Evolutionary conservation across 1,139 yeast genomes (phyloP).

Genomic region (Suhomyces taliae): DNA sequence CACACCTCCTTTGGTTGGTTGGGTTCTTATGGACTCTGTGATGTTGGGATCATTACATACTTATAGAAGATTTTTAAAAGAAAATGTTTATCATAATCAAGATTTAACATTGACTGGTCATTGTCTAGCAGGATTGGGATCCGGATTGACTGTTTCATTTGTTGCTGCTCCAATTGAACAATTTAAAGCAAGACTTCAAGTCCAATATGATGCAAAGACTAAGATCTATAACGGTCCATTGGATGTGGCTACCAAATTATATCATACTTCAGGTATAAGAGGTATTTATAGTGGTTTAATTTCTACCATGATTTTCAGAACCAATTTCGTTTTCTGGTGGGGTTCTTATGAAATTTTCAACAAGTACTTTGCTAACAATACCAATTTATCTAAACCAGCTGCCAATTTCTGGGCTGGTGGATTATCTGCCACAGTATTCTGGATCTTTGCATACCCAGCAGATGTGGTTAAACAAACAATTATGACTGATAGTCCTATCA

Average conservation of each 20-base stretch:
- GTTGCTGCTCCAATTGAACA: slow-evolving; percentile 94
- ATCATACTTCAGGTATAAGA: slow-evolving; percentile 60
- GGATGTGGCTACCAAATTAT: slow-evolving; percentile 60
- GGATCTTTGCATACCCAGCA: slow-evolving; percentile 88
- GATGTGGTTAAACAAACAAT: slow-evolving; percentile 89
- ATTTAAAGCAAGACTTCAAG: slow-evolving; percentile 84
- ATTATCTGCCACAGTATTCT: slow-evolving; percentile 77
- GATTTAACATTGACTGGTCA: slow-evolving; percentile 72
- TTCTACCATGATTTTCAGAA: slow-evolving; percentile 86
- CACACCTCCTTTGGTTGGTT: slow-evolving; percentile 88
- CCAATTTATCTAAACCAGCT: slow-evolving; percentile 62
- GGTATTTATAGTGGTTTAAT: slow-evolving; percentile 77
- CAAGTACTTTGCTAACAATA: slow-evolving; percentile 61
- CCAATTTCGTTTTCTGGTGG: slow-evolving; percentile 93
- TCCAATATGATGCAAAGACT: slow-evolving; percentile 80
- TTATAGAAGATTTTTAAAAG: slow-evolving; percentile 67
- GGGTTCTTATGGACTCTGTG: slow-evolving; percentile 90
- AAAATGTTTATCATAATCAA: slow-evolving; percentile 57
- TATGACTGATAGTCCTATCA: slow-evolving; percentile 73
- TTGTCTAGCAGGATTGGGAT: slow-evolving; percentile 72
- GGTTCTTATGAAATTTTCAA: slow-evolving; percentile 85
- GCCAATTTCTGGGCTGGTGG: slow-evolving; percentile 94
- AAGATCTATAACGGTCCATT: slow-evolving; percentile 74
- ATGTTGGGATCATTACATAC: slow-evolving; percentile 85
- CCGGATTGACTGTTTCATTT: slow-evolving; percentile 89